Percentiles rank a stretch among this genome's conserved stretches.
Conservation (phyloP, 164 flowering plant genomes). For the Nymphaea thermarum region DNA sequence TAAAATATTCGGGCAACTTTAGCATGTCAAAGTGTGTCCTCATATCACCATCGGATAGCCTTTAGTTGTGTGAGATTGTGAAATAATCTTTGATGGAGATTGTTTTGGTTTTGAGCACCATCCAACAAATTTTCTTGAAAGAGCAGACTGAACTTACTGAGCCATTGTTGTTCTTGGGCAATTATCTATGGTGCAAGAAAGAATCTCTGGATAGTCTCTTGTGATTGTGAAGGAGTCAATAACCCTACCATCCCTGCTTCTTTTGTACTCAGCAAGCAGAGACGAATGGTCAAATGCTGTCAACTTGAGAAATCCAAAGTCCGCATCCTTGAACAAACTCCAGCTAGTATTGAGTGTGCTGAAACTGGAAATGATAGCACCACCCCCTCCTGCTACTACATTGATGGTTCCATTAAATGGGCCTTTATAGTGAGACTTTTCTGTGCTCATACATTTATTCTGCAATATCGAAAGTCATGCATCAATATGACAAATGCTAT, state of each 20-base stretch:
- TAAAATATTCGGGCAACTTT: too few species aligned
- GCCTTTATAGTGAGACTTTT: conserved; percentile 1
- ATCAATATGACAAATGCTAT: too few species aligned
- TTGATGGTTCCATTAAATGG: conserved; percentile 1
- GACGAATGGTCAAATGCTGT: not conserved
- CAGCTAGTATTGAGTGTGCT: not conserved
- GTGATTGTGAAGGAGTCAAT: not conserved
- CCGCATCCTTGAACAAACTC: not conserved
- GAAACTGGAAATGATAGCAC: not conserved
- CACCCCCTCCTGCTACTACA: conserved; percentile 2
- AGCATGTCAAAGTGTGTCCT: too few species aligned
- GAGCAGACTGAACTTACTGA: too few species aligned
- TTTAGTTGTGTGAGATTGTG: too few species aligned
- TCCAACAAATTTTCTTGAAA: too few species aligned
- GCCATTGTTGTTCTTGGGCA: not conserved
- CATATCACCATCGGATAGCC: too few species aligned
- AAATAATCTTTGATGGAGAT: too few species aligned
- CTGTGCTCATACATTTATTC: conserved; percentile 1
- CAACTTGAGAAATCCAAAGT: not conserved
- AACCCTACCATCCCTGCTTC: not conserved
- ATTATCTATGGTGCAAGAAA: not conserved
- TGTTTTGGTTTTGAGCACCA: too few species aligned
- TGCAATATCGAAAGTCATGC: not conserved
- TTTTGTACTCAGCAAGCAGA: not conserved
- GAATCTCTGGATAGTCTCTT: not conserved